Percentiles rank a stretch among this genome's conserved stretches.
These are phyloP conservation scores for Pittosporum tobira DNA, from an alignment of 129 eudicot species.

Conservation along the genomic window DNA sequence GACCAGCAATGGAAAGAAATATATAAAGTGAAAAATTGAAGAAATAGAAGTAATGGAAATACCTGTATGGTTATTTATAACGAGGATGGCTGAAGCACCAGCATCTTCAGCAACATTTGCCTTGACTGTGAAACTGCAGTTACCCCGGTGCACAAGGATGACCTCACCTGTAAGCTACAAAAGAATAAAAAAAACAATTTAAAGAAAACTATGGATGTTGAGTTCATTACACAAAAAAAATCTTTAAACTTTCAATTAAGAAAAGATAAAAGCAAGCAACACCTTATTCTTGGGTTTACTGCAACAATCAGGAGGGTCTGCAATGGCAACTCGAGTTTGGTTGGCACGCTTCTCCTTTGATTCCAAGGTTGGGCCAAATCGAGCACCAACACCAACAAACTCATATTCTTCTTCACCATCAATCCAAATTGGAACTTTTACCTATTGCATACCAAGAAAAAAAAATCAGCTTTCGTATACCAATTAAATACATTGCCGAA, in stretches of 20 bases:
- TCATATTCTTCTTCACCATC: constrained; percentile 62
- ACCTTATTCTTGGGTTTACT: constrained; percentile 86
- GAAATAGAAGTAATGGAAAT: constrained; percentile 7
- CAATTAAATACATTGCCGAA: neutral
- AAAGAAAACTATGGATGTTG: constrained; percentile 33
- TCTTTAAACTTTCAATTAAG: constrained; percentile 19
- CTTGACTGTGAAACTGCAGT: constrained; percentile 91
- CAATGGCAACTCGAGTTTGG: constrained; percentile 67
- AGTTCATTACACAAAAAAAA: constrained; percentile 30
- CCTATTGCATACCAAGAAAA: constrained; percentile 38
- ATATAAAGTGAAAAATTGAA: neutral
- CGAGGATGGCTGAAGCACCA: constrained; percentile 89
- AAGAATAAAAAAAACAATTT: too few species aligned
- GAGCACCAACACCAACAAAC: constrained; percentile 97
- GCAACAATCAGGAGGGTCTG: constrained; percentile 99
- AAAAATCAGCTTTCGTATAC: constrained; percentile 4
- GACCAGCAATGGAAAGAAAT: neutral
- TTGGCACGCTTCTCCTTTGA: constrained; percentile 92
- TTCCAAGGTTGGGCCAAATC: constrained; percentile 95
- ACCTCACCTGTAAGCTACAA: constrained; percentile 92
- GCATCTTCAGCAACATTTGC: constrained; percentile 95
- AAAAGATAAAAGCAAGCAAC: constrained; percentile 11
- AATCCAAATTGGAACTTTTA: constrained; percentile 85
- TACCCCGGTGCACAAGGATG: constrained; percentile 93
- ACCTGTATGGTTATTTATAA: constrained; percentile 83